phyloP scores from a whole-genome alignment of 306 rosid species.

The Notholithocarpus densiflorus region DNA sequence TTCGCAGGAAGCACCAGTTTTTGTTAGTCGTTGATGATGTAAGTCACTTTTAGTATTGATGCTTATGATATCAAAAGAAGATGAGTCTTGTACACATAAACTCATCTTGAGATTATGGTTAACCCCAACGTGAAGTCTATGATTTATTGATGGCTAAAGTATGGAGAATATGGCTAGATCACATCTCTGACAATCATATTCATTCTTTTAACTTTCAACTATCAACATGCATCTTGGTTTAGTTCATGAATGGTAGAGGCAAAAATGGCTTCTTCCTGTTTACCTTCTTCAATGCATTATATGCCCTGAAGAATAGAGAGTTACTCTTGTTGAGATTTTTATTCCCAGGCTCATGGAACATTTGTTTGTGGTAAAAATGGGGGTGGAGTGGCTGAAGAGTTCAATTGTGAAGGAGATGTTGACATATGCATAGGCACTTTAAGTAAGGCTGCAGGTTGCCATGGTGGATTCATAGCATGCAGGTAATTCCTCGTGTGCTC shows the following conservation, averaged over 20 bases:
- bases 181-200: not conserved
- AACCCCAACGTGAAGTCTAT: not conserved
- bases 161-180: not conserved
- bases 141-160: no score
- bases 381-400: conserved; percentile 91
- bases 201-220: not conserved
- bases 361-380: conserved; percentile 91
- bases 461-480: conserved; percentile 98
- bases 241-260: not conserved
- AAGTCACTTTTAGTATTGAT: conserved; percentile 36
- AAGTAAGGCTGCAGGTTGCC: conserved; percentile 97
- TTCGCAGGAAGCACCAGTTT: conserved; percentile 71
- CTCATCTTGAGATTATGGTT: not conserved
- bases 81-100: not conserved
- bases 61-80: conserved; percentile 2
- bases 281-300: not conserved
- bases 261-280: conserved; percentile 5
- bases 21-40: conserved; percentile 92
- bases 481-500: conserved; percentile 45
- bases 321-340: not conserved
- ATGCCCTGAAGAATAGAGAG: conserved; percentile 12
- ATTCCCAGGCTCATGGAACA: conserved; percentile 83
- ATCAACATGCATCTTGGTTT: not conserved
- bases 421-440: conserved; percentile 89
- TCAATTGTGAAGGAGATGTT: conserved; percentile 76